Conservation (phyloP, 2,329 filamentous ascomycete genomes). For the Xylaria hypoxylon region DNA sequence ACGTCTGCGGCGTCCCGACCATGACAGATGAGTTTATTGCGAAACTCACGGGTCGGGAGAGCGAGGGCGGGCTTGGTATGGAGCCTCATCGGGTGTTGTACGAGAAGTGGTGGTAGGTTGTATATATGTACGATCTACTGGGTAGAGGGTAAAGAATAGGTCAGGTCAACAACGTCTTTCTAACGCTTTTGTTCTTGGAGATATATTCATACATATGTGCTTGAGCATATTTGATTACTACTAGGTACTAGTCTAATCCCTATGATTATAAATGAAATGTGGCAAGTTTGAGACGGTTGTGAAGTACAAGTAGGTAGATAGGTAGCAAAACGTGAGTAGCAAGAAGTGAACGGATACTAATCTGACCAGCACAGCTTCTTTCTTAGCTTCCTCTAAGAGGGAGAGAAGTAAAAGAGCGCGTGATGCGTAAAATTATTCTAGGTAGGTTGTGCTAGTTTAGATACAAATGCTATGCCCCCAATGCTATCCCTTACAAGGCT, state of each 20-base stretch:
- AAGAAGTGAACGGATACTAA: too few species aligned
- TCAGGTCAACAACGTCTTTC: background rate
- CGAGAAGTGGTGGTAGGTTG: slow-evolving; percentile 72
- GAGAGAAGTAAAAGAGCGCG: too few species aligned
- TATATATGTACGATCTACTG: background rate
- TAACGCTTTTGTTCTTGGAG: background rate
- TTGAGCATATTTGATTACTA: background rate
- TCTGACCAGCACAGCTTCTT: too few species aligned
- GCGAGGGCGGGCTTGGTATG: slow-evolving; percentile 53
- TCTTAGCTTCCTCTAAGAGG: too few species aligned
- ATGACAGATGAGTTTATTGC: slow-evolving; percentile 77
- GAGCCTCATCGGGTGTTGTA: slow-evolving; percentile 62
- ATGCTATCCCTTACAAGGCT: too few species aligned
- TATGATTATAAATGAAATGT: background rate
- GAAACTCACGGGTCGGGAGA: slow-evolving; percentile 53
- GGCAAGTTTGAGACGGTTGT: too few species aligned
- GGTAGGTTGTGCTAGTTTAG: too few species aligned
- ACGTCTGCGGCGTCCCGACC: slow-evolving; percentile 73
- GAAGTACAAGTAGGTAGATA: too few species aligned
- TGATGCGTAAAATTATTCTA: too few species aligned
- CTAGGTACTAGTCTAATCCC: background rate
- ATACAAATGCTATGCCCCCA: too few species aligned
- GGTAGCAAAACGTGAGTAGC: too few species aligned
- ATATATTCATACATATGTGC: background rate
- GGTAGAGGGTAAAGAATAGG: background rate